Evolutionary conservation across 108 stramenopile species (phyloP), one percentile per base, ranked within the genome.

Genomic region (Pseudonitzschia multiseries): DNA sequence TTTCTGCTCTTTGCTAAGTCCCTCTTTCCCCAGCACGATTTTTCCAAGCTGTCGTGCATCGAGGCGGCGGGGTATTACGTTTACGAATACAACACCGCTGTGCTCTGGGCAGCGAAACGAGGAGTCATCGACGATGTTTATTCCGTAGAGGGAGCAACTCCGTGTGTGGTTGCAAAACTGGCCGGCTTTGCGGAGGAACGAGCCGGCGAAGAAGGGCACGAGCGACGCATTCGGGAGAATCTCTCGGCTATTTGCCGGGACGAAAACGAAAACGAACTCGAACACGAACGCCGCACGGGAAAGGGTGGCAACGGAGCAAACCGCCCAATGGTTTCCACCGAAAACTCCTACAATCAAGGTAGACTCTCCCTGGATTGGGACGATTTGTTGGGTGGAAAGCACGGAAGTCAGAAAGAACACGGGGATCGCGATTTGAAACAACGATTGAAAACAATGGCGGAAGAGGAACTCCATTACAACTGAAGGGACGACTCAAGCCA

Each of bases 311-410:
- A 27, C 56, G 17, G 69, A 48, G 56, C 43, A 29, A 22, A 63
- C 75, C 28, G 10, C 8, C 27, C 22, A 8, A 66, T 83, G 79
- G 59, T 41, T 44, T 63, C 62, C 27, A 83, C 57, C 18, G 29
- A 61, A 70, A 83, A 81, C 36, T 60, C 65, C 28, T 28, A 68
- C 15, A 77, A 87, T 61, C 52, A 36, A 8, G 79, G 57, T 17
- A 27, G 21, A n/a, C 57, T 83, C 8, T 46, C 56, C 28, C 54
- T 86, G 27, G 61, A 68, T 8, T 86, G 86, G 86, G 74, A 80
- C 13, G 86, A 87, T 71, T 65, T 87, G 27, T 63, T 59, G 32
- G 83, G 81, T 68, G 83, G 86, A 20, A 70, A 71, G 67, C 72
- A 83, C 65, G 77, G 78, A 20, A 86, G 83, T 50, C 73, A 56